Percentiles rank a stretch among this genome's conserved stretches.
These are phyloP conservation scores for Nicotiana knightiana DNA, from an alignment of 257 asterid species.

Conservation along the genomic window DNA sequence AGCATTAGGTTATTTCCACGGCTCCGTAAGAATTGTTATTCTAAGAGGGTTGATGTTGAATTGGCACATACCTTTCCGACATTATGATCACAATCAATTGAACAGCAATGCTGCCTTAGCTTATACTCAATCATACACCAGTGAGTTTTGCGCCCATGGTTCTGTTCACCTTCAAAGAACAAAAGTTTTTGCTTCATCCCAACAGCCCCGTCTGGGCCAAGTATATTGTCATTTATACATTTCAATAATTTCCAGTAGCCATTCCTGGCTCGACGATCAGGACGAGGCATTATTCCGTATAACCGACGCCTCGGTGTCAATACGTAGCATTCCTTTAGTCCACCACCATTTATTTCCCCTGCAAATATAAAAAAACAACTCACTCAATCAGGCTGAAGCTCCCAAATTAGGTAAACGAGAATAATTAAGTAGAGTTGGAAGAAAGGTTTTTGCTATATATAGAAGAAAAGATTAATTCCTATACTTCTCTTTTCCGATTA, in stretches of 20 bases:
- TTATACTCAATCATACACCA: not conserved
- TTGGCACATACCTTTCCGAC: not conserved
- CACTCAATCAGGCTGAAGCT: no score
- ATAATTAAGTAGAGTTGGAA: not conserved
- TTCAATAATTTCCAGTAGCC: not conserved
- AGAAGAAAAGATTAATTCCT: not conserved
- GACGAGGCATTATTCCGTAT: not conserved
- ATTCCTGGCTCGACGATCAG: not conserved
- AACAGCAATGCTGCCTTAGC: not conserved
- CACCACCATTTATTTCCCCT: not conserved
- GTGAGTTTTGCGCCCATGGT: not conserved
- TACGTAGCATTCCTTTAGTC: not conserved
- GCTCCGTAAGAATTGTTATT: no score
- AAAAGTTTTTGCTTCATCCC: not conserved
- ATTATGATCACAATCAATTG: not conserved
- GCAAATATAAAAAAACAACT: not conserved
- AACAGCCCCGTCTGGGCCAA: not conserved
- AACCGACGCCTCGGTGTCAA: not conserved
- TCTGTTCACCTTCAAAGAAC: not conserved
- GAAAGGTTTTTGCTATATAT: not conserved
- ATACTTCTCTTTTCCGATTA: not conserved
- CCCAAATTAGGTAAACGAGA: not conserved
- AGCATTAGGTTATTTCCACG: no score
- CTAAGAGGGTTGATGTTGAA: no score
- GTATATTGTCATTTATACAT: not conserved